A percentile compares a stretch with the other conserved stretches of the same genome.
These are phyloP conservation scores for Colletotrichum sp. DNA, from an alignment of 2,329 filamentous ascomycete genomes.

Conservation along the genomic window DNA sequence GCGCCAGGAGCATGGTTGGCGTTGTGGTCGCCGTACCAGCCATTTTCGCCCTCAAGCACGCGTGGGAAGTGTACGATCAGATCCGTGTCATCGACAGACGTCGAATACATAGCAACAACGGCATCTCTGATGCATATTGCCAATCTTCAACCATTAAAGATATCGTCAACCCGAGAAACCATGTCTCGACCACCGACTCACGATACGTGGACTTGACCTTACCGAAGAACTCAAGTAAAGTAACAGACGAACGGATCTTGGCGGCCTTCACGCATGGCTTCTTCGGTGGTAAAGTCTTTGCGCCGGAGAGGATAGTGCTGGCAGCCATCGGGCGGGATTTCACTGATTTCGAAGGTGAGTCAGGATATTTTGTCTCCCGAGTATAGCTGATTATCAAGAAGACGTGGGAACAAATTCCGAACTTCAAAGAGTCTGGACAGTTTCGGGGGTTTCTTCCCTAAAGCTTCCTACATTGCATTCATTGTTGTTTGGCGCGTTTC, in stretches of 20 bases:
- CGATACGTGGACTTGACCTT: slow-evolving; percentile 28
- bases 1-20: background rate
- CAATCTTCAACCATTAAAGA: slow-evolving; percentile 26
- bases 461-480: slow-evolving; percentile 24
- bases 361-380: background rate
- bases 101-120: slow-evolving; percentile 18
- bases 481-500: slow-evolving; percentile 30
- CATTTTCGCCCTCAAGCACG: background rate
- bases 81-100: background rate
- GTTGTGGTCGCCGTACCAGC: background rate
- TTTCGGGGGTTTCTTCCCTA: background rate
- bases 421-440: background rate
- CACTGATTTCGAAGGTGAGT: background rate
- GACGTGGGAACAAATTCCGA: background rate
- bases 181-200: slow-evolving; percentile 25
- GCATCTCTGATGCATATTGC: slow-evolving; percentile 27
- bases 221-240: background rate
- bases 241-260: slow-evolving; percentile 30
- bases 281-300: slow-evolving; percentile 33
- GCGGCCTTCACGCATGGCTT: slow-evolving; percentile 31
- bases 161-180: slow-evolving; percentile 28
- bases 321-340: background rate
- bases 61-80: background rate
- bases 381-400: background rate
- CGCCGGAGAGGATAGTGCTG: slow-evolving; percentile 25